Base-by-base conservation (phyloP, 1,284 basidiomycete genomes). In the Cutaneotrichosporon arboriforme region DNA sequence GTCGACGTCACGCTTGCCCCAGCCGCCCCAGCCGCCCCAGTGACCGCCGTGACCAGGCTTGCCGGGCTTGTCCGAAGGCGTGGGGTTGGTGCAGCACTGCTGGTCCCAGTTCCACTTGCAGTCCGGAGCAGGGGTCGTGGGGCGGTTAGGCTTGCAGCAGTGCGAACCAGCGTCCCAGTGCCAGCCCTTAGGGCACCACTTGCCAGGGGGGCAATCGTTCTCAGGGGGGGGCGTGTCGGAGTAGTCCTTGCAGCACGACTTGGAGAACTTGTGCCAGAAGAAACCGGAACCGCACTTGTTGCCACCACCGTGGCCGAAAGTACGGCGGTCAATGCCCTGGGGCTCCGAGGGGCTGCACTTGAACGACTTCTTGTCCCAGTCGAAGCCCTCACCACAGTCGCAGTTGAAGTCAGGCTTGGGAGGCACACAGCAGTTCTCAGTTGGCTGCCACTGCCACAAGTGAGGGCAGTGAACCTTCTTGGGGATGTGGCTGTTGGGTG, bases 371-470 rank as follows among this genome's bases (percentile, higher is more conserved):
- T 52, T 46, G 57, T 64, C 60, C 59, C 60, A 74, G n/a, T 48
- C 56, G 59, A 62, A 70, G 35, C 70, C 65, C 60, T 70, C 70
- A 46, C 69, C 67, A 50, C 71, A 72, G 55, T 71, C 68, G 52
- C 65, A 65, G 20, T 26, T 13, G 22, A 38, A 17, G n/a, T 22
- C 33, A 33, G 21, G 17, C 26, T 22, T 12, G 18, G 9, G 20
- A 4, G 49, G 41, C 14, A 50, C 34, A 20, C 49, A 43, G 49
- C 41, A 44, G 49, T 13, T 31, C 47, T 42, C 20, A 4, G 15
- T 8, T n/a, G 14, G 14, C 39, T 49, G 47, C 47, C 38, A 26
- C 14, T 10, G 9, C 47, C 47, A 49, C 8, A 22, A 31, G 20
- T 15, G 8, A n/a, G 47, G 47, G 39, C 47, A 49, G 17, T 21